A percentile compares a stretch with the other conserved stretches of the same genome.
Evolutionary conservation across 129 eudicot genomes (phyloP).

Genomic region (Dittrichia graveolens): DNA sequence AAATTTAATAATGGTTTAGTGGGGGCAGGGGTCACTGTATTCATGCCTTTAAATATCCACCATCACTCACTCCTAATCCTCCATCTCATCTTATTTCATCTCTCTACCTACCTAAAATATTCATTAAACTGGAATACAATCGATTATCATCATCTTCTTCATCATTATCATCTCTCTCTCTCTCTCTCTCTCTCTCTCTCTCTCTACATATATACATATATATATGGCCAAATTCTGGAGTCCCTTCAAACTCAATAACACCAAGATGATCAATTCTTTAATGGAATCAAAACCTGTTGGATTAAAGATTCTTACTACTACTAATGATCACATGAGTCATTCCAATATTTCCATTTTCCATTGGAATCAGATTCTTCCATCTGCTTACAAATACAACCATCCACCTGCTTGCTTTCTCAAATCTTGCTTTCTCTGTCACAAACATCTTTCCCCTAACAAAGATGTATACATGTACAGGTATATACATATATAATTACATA

Average conservation of each 20-base stretch:
- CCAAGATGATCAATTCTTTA: background rate
- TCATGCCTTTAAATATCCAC: too few species aligned
- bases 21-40: background rate
- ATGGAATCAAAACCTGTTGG: slow-evolving; percentile 39
- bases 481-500: background rate
- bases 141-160: too few species aligned
- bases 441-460: slow-evolving; percentile 46
- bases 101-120: background rate
- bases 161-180: too few species aligned
- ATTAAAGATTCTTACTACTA: slow-evolving; percentile 32
- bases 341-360: slow-evolving; percentile 38
- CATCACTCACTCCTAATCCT: background rate
- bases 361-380: slow-evolving; percentile 30
- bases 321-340: background rate
- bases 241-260: background rate
- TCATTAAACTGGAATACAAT: too few species aligned
- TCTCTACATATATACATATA: too few species aligned
- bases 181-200: too few species aligned
- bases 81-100: background rate
- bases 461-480: slow-evolving; percentile 75
- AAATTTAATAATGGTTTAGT: background rate
- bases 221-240: too few species aligned
- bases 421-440: slow-evolving; percentile 57
- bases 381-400: background rate
- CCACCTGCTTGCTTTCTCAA: slow-evolving; percentile 40